Conservation (phyloP, 495 filamentous ascomycete species). For the Daldinia bambusicola region DNA sequence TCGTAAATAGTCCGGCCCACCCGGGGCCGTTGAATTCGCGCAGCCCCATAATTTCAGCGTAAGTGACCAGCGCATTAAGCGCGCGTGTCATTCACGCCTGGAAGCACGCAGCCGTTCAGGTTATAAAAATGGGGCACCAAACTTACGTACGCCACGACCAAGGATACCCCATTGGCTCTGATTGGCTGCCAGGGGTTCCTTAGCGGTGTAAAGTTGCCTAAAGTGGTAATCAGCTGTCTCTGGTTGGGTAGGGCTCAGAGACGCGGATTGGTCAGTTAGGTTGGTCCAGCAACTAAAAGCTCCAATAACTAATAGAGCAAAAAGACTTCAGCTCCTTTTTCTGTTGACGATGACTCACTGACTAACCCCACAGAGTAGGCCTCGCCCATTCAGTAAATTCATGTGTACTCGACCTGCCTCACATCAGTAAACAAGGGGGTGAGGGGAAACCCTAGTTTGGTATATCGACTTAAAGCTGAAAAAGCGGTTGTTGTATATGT, state of each 20-base stretch:
- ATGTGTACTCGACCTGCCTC: conserved; percentile 32
- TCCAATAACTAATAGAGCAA: not conserved
- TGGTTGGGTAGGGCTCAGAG: not conserved
- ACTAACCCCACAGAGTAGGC: conserved; percentile 18
- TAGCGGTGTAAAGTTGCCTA: conserved; percentile 32
- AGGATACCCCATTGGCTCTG: conserved; percentile 8
- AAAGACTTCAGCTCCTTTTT: conserved; percentile 9
- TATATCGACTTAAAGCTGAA: conserved; percentile 21
- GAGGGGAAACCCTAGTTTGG: conserved; percentile 25
- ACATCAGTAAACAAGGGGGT: conserved; percentile 44
- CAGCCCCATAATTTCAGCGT: not conserved
- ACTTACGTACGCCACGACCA: not conserved
- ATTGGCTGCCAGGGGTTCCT: not conserved
- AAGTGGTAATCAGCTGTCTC: conserved; percentile 32
- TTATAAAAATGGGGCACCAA: not conserved
- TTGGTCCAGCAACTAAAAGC: conserved; percentile 15
- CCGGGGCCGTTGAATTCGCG: not conserved
- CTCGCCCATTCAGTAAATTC: not conserved
- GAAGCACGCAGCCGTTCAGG: not conserved
- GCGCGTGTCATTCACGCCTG: not conserved
- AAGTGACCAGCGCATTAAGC: not conserved
- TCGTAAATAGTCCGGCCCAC: not conserved
- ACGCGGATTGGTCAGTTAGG: conserved; percentile 13
- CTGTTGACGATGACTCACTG: conserved; percentile 45
- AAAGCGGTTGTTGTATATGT: conserved; percentile 23